A percentile compares a stretch with the other conserved stretches of the same genome.
These are phyloP conservation scores for Mycogone perniciosa DNA, from an alignment of 2,329 filamentous ascomycete genomes.

Conservation along the genomic window DNA sequence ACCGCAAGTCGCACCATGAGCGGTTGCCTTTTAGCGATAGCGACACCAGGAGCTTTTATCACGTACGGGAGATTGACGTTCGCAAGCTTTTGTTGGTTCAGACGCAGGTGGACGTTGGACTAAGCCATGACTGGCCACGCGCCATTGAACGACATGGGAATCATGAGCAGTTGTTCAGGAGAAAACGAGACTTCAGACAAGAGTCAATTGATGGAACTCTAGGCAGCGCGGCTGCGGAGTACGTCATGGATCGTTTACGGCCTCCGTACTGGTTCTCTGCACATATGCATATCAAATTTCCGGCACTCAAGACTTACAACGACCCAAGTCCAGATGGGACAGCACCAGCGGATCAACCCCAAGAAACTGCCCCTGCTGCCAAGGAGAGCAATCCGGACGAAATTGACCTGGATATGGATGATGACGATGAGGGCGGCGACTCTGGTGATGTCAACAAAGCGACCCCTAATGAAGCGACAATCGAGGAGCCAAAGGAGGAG, in stretches of 20 bases:
- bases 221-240: conserved; percentile 72
- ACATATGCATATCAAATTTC: conserved; percentile 84
- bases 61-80: conserved; percentile 83
- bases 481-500: neutral
- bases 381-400: conserved; percentile 54
- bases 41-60: conserved; percentile 79
- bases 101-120: conserved; percentile 83
- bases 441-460: neutral
- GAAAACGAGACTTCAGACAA: conserved; percentile 66
- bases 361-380: conserved; percentile 5
- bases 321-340: conserved; percentile 27
- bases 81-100: conserved; percentile 78
- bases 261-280: conserved; percentile 90
- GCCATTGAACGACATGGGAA: conserved; percentile 76
- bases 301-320: conserved; percentile 57
- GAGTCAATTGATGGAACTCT: conserved; percentile 72
- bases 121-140: conserved; percentile 95
- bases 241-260: conserved; percentile 73
- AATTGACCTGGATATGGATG: conserved; percentile 61
- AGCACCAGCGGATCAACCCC: conserved; percentile 12
- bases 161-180: conserved; percentile 57
- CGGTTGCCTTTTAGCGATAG: conserved; percentile 73
- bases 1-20: conserved; percentile 76
- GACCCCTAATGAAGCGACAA: neutral
- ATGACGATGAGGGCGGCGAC: conserved; percentile 20